phyloP scores from a whole-genome alignment of 169 alveolate genomes.

The Sarcocystis neurona region DNA sequence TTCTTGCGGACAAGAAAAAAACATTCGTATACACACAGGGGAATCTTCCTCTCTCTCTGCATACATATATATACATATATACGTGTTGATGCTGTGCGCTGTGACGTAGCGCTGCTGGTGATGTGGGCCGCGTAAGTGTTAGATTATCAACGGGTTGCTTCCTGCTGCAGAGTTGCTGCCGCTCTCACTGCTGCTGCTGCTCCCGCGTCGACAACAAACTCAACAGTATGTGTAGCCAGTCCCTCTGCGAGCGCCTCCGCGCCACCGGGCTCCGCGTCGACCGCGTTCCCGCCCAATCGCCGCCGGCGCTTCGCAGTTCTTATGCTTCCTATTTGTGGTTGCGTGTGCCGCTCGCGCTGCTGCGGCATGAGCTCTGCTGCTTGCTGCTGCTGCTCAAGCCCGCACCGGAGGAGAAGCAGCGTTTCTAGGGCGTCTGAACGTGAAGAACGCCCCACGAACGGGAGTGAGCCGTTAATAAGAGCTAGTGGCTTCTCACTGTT shows the following conservation, averaged over 20 bases:
- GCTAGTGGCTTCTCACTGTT: neutral
- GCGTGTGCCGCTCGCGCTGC: neutral
- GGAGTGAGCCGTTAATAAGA: neutral
- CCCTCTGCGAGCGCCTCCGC: slow-evolving; percentile 20
- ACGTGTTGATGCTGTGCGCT: too few species aligned
- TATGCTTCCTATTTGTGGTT: neutral
- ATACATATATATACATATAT: too few species aligned
- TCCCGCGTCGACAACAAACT: neutral
- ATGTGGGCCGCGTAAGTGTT: too few species aligned
- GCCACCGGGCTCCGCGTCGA: neutral
- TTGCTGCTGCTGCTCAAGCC: neutral
- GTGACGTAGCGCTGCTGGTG: too few species aligned
- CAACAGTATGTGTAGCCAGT: neutral
- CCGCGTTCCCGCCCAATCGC: neutral
- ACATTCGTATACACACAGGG: too few species aligned
- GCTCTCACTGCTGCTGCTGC: too few species aligned
- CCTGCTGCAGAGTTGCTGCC: too few species aligned
- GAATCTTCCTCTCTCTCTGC: too few species aligned
- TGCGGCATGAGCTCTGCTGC: neutral
- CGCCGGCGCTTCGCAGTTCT: neutral
- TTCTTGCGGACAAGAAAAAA: too few species aligned
- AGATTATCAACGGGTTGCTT: too few species aligned
- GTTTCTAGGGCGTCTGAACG: neutral
- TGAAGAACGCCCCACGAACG: neutral
- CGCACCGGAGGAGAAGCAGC: neutral